Conservation (phyloP, 257 asterid species). For the Salvia splendens region DNA sequence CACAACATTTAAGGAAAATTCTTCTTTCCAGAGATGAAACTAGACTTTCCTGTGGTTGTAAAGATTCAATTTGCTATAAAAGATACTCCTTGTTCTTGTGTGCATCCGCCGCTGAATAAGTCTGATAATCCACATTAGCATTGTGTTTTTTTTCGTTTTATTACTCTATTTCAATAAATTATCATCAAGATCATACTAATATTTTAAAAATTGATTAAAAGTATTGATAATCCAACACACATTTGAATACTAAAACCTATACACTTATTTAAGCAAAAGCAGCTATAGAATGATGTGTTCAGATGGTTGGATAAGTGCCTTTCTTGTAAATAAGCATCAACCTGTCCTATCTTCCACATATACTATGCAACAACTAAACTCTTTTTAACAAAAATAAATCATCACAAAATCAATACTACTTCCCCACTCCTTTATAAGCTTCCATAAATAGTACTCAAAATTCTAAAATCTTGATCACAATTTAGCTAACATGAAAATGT, state of each 20-base stretch:
- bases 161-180: too few relatives aligned
- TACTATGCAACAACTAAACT: slow-evolving; percentile 16
- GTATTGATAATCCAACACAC: neutral
- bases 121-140: too few relatives aligned
- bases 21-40: neutral
- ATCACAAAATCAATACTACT: slow-evolving; percentile 14
- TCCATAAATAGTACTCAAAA: neutral
- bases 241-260: neutral
- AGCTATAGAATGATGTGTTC: slow-evolving; percentile 56
- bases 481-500: slow-evolving; percentile 40
- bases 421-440: slow-evolving; percentile 20
- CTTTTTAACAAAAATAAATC: neutral
- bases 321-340: slow-evolving; percentile 33
- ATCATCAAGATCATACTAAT: too few relatives aligned
- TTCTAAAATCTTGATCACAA: neutral
- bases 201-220: too few relatives aligned
- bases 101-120: too few relatives aligned
- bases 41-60: neutral
- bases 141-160: too few relatives aligned
- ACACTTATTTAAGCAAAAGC: slow-evolving; percentile 28
- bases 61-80: neutral
- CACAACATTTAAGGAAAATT: neutral
- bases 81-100: too few relatives aligned
- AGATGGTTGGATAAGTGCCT: slow-evolving; percentile 43
- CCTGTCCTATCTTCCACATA: slow-evolving; percentile 16